Conservation (phyloP, 495 filamentous ascomycete genomes). For the Extremus antarcticus region DNA sequence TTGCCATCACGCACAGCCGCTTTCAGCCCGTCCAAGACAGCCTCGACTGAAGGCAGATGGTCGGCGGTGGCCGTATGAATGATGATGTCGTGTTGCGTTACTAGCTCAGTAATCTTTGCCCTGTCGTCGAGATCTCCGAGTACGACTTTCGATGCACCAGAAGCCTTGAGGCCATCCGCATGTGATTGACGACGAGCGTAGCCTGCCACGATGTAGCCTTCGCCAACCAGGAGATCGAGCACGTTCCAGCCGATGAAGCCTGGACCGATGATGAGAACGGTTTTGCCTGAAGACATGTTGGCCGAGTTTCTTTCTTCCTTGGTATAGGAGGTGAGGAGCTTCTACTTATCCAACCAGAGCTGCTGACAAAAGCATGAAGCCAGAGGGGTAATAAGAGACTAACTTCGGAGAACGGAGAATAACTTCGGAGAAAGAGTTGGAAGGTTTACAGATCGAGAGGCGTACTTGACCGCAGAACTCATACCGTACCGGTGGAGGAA, state of each 20-base stretch:
- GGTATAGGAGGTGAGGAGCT: too few species aligned
- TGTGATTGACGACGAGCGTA: slow-evolving; percentile 26
- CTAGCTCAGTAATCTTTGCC: slow-evolving; percentile 26
- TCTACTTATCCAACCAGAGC: too few species aligned
- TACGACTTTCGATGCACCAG: slow-evolving; percentile 17
- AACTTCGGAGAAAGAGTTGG: too few species aligned
- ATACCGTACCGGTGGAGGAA: too few species aligned
- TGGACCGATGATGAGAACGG: slow-evolving; percentile 33
- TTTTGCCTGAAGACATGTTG: slow-evolving; percentile 13
- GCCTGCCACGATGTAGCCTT: slow-evolving; percentile 28
- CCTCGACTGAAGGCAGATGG: slow-evolving; percentile 5
- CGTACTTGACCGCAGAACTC: too few species aligned
- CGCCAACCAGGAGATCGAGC: slow-evolving; percentile 28
- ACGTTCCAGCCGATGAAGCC: slow-evolving; percentile 34
- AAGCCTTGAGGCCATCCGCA: slow-evolving; percentile 19
- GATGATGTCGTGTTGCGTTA: slow-evolving; percentile 25
- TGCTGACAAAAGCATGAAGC: too few species aligned
- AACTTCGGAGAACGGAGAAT: too few species aligned
- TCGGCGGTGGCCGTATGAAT: slow-evolving; percentile 32
- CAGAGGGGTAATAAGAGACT: too few species aligned
- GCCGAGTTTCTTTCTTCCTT: neutral
- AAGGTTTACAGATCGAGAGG: too few species aligned
- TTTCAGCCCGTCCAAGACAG: slow-evolving; percentile 4
- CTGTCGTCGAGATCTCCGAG: slow-evolving; percentile 25
- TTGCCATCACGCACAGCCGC: neutral